Base-by-base conservation (phyloP, 23 red algal genomes). In the Pyropia yezoensis region DNA sequence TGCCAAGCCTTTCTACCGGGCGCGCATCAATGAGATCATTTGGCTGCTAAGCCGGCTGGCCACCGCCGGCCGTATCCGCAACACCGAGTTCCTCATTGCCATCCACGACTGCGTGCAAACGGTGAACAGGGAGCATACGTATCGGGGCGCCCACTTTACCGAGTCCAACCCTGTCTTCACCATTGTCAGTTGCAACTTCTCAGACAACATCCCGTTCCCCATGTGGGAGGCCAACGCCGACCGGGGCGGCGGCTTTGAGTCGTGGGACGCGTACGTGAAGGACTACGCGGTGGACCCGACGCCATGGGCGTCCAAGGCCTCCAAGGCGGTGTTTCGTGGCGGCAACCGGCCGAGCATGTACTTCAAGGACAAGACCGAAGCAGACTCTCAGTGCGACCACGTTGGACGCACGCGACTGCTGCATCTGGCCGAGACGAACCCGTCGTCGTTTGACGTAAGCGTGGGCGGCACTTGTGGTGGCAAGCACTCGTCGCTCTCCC, bases 71-170 rank as follows among this genome's bases (percentile, higher is more conserved):
- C 82, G 80, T 34, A 59, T 95, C 16, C 75, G 63, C 26, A 70
- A 95, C 49, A 87, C 82, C 7, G 89, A 95, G 64, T 85, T 95
- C 66, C 57, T 95, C 18, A 75, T 95, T 49, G 61, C 89, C 28
- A 87, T 96, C 32, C 92, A 96, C 74, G 92, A 96, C 66, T 96
- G 92, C 33, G 92, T 96, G 39, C 92, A 96, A 60, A 96, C 92
- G 17, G 92, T 90, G 19, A 78, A 75, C 52, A 58, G 74, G 49
- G 50, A 58, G 50, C 74, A 83, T 57, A 63, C 20, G 26, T 89
- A 89, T 69, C 61, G 83, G 33, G 81, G 70, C 27, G 89, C 89
- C 27, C 52, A 63, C 27, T 81, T 70, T 61, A 39, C 39, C 26
- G 89, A 81, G 54, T 71, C 73, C 19, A 79, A 76, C 20, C 92